Base-by-base conservation (phyloP, 2,329 filamentous ascomycete species). In the Metarhizium guizhouense region DNA sequence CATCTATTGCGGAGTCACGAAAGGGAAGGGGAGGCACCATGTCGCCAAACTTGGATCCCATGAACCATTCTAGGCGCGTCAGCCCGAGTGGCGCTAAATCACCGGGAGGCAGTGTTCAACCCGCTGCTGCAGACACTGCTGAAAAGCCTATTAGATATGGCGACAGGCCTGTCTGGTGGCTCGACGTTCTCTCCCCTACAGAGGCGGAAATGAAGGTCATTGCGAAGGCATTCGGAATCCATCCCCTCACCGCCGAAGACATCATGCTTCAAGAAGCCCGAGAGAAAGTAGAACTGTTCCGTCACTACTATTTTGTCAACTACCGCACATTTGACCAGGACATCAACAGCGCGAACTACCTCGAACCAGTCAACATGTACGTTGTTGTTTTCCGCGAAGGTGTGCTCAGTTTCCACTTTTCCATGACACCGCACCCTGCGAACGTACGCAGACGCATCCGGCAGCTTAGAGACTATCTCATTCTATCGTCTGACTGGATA, bases 271-370 rank as follows among this genome's bases (percentile, higher is more conserved):
- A 97, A 69, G 94, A 99, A 74, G 89, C 92, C 45, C 92, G 94
- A 25, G 94, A 99, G 68, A 99, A 99, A 73, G 94, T 99, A 0
- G 94, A 99, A 70, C 79, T 99, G 1, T 99, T 99, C 77, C 86
- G 90, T 38, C 88, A 95, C 68, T 99, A 99, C 74, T 99, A 99
- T 71, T 96, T 99, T 65, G 90, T 99, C 73, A 97, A 96, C 70
- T 99, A 99, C 70, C 88, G 94, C 16, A 95, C 91, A 0, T 99
- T 99, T 67, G 94, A 99, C 68, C 94, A 97, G 69, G 94, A 99
- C 67, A 84, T 85, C 58, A 87, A 86, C 63, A 95, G 86, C 67
- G 89, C 94, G 56, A 86, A 95, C 66, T 96, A 95, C 68, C 80
- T 99, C 49, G 90, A 97, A 64, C 93, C 94, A 0, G 88, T 99